phyloP scores from a whole-genome alignment of 768 basidiomycete genomes.

The Macrolepiota fuliginosa region DNA sequence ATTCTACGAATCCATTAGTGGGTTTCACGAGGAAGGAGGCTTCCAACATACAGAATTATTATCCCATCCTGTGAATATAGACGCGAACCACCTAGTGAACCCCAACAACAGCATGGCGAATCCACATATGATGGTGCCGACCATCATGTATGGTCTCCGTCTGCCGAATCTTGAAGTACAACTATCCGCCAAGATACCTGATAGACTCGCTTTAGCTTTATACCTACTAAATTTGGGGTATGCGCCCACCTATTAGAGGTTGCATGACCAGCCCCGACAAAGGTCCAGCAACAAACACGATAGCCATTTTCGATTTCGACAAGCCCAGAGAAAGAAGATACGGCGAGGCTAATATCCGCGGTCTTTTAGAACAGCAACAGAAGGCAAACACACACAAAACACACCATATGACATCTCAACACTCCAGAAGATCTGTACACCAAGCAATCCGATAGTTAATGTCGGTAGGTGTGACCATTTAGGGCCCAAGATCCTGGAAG shows the following conservation, averaged over 20 bases:
- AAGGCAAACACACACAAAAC: conserved; percentile 17
- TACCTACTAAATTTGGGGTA: background rate
- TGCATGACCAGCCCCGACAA: conserved; percentile 89
- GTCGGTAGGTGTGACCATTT: conserved; percentile 62
- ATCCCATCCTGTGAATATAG: conserved; percentile 36
- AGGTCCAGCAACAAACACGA: conserved; percentile 92
- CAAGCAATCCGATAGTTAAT: conserved; percentile 76
- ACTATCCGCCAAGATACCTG: conserved; percentile 73
- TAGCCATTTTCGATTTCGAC: conserved; percentile 81
- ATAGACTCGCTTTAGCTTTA: conserved; percentile 24
- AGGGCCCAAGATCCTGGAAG: conserved; percentile 65
- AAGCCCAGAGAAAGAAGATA: conserved; percentile 89
- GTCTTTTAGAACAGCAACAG: background rate
- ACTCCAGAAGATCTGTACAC: conserved; percentile 89
- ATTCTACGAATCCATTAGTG: conserved; percentile 28
- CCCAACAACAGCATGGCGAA: conserved; percentile 80
- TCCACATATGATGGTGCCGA: conserved; percentile 63
- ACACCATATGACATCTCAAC: conserved; percentile 91
- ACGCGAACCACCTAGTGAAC: conserved; percentile 71
- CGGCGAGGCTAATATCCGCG: conserved; percentile 54
- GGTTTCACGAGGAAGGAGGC: background rate
- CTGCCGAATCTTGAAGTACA: conserved; percentile 83
- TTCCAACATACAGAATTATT: conserved; percentile 26
- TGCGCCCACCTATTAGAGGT: conserved; percentile 71
- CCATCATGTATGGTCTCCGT: conserved; percentile 82